These are phyloP conservation scores for Picochlorum costavermella DNA, from an alignment of 139 green algal species.

Conservation along the genomic window DNA sequence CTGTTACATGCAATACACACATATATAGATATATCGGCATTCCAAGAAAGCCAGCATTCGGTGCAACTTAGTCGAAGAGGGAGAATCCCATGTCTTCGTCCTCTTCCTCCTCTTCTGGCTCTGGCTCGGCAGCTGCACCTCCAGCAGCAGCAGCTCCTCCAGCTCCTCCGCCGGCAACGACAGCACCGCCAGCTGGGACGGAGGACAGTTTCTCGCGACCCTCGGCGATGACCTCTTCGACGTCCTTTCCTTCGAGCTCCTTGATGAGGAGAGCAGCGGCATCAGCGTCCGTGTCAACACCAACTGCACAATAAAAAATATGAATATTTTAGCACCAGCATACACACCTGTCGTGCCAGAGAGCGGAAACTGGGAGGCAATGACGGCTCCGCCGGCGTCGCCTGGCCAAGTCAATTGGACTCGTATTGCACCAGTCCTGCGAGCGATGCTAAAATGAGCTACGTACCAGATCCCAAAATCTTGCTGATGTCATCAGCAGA, in stretches of 20 bases:
- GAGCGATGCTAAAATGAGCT: no score
- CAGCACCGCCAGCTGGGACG: constrained; percentile 55
- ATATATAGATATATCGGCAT: neutral
- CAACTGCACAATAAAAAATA: constrained; percentile 28
- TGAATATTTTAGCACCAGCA: neutral
- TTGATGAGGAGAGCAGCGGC: constrained; percentile 45
- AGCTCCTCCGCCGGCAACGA: constrained; percentile 18
- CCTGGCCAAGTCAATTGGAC: neutral
- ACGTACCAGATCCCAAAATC: constrained; percentile 54
- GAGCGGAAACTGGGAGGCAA: no score
- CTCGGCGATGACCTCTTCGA: constrained; percentile 48
- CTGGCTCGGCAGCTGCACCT: constrained; percentile 44
- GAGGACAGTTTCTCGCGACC: constrained; percentile 59
- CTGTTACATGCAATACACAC: no score
- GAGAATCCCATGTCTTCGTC: constrained; percentile 66
- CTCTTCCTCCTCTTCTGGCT: constrained; percentile 54
- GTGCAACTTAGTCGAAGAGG: constrained; percentile 50
- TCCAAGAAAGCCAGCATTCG: neutral
- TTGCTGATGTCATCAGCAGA: constrained; percentile 52
- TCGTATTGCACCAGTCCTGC: no score
- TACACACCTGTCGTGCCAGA: no score
- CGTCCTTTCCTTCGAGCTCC: constrained; percentile 70
- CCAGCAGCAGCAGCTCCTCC: constrained; percentile 36
- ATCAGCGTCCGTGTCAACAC: constrained; percentile 55
- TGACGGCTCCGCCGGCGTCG: constrained; percentile 1